Percentiles rank a stretch among this genome's conserved stretches.
Evolutionary conservation across 768 basidiomycete species (phyloP).

Genomic region (Leccinum disarticulatum): DNA sequence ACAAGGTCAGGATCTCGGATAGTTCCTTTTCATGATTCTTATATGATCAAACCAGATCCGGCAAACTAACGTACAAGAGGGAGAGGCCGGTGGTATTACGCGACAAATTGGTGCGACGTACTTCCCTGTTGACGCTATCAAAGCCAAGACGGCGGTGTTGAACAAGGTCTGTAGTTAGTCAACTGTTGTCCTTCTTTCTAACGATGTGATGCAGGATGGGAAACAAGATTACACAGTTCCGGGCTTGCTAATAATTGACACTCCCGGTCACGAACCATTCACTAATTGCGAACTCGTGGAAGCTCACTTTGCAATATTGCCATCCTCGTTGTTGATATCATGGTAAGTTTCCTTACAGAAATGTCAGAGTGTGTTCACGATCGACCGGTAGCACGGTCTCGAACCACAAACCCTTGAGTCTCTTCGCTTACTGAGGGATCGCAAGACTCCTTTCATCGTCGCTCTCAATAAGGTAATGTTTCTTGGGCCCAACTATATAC

Average conservation of each 20-base stretch:
- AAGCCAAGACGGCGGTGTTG: slow-evolving; percentile 89
- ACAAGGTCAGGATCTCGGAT: slow-evolving; percentile 63
- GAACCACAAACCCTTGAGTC: slow-evolving; percentile 99
- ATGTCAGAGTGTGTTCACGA: slow-evolving; percentile 3
- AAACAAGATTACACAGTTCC: slow-evolving; percentile 94
- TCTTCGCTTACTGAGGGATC: slow-evolving; percentile 83
- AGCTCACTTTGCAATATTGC: slow-evolving; percentile 98
- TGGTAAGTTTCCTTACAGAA: slow-evolving; percentile 48
- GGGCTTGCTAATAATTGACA: slow-evolving; percentile 94
- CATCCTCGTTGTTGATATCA: slow-evolving; percentile 98
- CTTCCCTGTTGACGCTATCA: slow-evolving; percentile 95
- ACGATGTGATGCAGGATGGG: slow-evolving; percentile 52
- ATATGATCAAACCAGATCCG: slow-evolving; percentile 65
- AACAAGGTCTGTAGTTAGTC: slow-evolving; percentile 58
- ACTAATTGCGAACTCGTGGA: slow-evolving; percentile 94
- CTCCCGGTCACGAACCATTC: slow-evolving; percentile 99
- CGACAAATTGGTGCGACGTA: slow-evolving; percentile 99
- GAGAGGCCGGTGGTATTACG: slow-evolving; percentile 99
- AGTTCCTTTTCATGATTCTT: slow-evolving; percentile 2
- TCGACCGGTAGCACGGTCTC: slow-evolving; percentile 75
- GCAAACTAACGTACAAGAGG: slow-evolving; percentile 99
- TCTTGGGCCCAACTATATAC: slow-evolving; percentile 1
- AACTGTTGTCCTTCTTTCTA: slow-evolving; percentile 3
- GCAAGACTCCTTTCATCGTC: slow-evolving; percentile 98
- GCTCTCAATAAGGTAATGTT: slow-evolving; percentile 85